Percentiles rank a stretch among this genome's conserved stretches.
phyloP scores from a whole-genome alignment of 495 filamentous ascomycete genomes.

The Geoglossum glabrum region DNA sequence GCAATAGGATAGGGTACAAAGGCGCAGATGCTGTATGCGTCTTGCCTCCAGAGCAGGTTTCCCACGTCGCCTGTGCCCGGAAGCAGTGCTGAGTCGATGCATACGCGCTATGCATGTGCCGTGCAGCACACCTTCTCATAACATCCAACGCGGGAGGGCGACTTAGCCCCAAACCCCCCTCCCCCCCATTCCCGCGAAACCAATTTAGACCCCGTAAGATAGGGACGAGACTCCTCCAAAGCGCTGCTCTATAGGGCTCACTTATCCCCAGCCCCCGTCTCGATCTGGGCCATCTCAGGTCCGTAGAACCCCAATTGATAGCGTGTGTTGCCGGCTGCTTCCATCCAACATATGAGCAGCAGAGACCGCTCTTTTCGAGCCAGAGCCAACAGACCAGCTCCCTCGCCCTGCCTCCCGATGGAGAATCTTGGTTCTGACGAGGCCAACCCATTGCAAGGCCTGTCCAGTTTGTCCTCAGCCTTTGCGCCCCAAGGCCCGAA shows the following conservation, averaged over 20 bases:
- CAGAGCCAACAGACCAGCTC: background rate
- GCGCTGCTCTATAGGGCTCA: no score
- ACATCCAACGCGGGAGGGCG: background rate
- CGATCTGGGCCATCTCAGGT: background rate
- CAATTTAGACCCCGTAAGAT: background rate
- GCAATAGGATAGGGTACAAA: no score
- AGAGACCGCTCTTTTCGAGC: background rate
- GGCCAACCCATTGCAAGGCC: background rate
- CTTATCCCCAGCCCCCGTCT: background rate
- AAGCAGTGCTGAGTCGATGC: no score
- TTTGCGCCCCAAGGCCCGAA: background rate
- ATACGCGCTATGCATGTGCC: no score
- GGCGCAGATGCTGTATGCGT: no score
- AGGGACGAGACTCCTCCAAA: no score
- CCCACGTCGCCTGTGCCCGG: no score
- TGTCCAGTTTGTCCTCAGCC: background rate
- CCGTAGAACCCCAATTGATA: background rate
- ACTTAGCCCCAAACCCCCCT: background rate
- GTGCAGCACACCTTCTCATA: background rate
- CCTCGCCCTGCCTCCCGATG: background rate
- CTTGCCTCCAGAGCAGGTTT: no score
- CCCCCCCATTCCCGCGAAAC: background rate
- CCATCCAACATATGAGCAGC: background rate
- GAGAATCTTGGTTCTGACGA: background rate
- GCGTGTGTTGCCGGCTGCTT: background rate